Base-by-base conservation (phyloP, 352 stramenopile genomes). In the Phytophthora hibernalis region DNA sequence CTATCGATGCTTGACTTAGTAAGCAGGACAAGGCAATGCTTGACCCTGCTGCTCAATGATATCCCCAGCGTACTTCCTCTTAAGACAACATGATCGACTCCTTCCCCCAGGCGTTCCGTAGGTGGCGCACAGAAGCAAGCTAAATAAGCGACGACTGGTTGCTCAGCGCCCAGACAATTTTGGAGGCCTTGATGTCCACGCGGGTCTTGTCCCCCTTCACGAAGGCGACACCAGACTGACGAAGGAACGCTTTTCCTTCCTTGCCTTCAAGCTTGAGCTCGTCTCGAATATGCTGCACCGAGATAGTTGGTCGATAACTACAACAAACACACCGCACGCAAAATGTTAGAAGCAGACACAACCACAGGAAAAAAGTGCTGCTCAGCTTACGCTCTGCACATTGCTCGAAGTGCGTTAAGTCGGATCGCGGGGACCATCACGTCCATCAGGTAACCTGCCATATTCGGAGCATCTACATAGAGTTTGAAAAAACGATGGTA, bases 361-460 rank as follows among this genome's bases (percentile, higher is more conserved):
- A 54, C 24, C n/a, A 60, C 7, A 26, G 47, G 54, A 18, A 30
- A 10, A 31, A 10, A 31, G 26, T 1, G 15, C 26, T 4, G 50
- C n/a, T 53, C 1, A 61, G 88, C 83, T 45, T 91, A 96, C 83
- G 85, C 85, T 88, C 94, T 96, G 76, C 89, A 96, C 58, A 96
- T 96, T 44, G 82, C 82, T 68, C 87, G 87, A 59, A 96, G 84
- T 10, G 89, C 86, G 43, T 78, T 79, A 24, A 96, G 75, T 62
- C 89, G 89, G 52, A 96, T 92, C 45, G 88, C 81, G 37, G 85
- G 66, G 50, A 94, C 83, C 80, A 95, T 93, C 4, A 85, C 75
- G 66, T 97, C 88, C 89, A 97, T 97, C 26, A 97, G 62, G 65
- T 94, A 97, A 74, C 87, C 87, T 79, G 86, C 82, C 89, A 97